Evolutionary conservation across 192 early-diverging fungal genomes (phyloP).

Genomic region (Coemansia interrupta): DNA sequence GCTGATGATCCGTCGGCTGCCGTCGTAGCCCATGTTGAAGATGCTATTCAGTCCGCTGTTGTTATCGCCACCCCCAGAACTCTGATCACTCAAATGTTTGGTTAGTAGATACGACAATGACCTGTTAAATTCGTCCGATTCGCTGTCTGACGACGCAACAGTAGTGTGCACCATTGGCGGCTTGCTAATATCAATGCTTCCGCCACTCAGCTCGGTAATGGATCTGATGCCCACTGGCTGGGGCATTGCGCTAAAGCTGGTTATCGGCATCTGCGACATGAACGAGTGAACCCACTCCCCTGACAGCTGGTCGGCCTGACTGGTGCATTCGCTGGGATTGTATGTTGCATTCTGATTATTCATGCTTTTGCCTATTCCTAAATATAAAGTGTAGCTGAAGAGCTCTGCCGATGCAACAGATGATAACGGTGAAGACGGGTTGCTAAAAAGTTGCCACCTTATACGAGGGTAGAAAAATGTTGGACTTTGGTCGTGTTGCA

Average conservation of each 20-base stretch:
- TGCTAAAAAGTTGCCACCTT: too few relatives aligned
- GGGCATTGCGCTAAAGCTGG: conserved; percentile 9
- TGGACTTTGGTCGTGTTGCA: too few relatives aligned
- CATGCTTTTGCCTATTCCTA: too few relatives aligned
- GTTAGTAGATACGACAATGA: conserved; percentile 35
- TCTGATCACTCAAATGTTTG: conserved; percentile 24
- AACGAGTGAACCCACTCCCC: conserved; percentile 35
- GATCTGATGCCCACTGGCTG: not conserved
- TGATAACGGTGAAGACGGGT: too few relatives aligned
- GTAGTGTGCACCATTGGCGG: not conserved
- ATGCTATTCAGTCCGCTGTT: conserved; percentile 9
- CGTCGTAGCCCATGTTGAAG: conserved; percentile 37
- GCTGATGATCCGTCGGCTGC: conserved; percentile 39
- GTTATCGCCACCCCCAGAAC: too few relatives aligned
- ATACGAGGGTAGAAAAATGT: too few relatives aligned
- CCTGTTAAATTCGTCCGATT: conserved; percentile 39
- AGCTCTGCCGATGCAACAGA: too few relatives aligned
- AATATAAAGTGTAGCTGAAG: too few relatives aligned
- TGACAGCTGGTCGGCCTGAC: conserved; percentile 8
- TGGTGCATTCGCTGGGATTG: not conserved
- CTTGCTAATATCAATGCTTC: not conserved
- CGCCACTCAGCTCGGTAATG: not conserved
- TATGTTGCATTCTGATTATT: too few relatives aligned
- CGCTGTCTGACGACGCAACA: conserved; percentile 25
- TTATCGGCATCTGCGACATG: conserved; percentile 10